Evolutionary conservation across 805 yeast species (phyloP).

Genomic region (Maudiozyma barnettii): DNA sequence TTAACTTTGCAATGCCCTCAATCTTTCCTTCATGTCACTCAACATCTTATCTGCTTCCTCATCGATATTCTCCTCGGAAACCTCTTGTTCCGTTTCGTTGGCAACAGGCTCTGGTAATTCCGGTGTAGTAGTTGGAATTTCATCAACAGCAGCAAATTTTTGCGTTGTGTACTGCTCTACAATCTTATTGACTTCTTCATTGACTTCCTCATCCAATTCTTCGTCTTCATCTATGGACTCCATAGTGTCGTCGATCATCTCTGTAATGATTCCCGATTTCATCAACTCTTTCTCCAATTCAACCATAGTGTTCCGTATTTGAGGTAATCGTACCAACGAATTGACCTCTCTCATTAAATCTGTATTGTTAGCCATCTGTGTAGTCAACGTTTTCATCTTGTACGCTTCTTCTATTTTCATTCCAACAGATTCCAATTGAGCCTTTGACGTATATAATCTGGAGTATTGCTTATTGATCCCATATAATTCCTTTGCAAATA

Average conservation of each 20-base stretch:
- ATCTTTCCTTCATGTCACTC: slow-evolving; percentile 80
- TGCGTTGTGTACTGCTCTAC: slow-evolving; percentile 37
- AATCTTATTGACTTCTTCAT: slow-evolving; percentile 55
- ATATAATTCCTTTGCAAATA: slow-evolving; percentile 76
- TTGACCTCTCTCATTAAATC: slow-evolving; percentile 85
- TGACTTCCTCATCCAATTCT: slow-evolving; percentile 56
- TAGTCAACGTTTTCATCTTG: slow-evolving; percentile 72
- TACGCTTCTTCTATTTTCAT: slow-evolving; percentile 90
- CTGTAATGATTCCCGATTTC: slow-evolving; percentile 80
- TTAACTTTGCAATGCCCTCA: slow-evolving; percentile 65
- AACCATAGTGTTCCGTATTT: slow-evolving; percentile 70
- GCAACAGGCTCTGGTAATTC: slow-evolving; percentile 8
- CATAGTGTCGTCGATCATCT: slow-evolving; percentile 87
- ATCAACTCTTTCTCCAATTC: slow-evolving; percentile 79
- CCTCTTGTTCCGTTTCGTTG: slow-evolving; percentile 27
- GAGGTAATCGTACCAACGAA: slow-evolving; percentile 66
- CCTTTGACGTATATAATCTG: slow-evolving; percentile 68
- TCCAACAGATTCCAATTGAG: slow-evolving; percentile 75
- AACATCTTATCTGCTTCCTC: slow-evolving; percentile 69
- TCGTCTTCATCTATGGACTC: slow-evolving; percentile 63
- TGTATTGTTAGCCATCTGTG: slow-evolving; percentile 70
- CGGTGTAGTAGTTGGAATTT: slow-evolving; percentile 26
- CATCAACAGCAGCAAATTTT: slow-evolving; percentile 32
- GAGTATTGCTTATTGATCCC: slow-evolving; percentile 63
- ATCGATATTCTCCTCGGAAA: slow-evolving; percentile 36